Evolutionary conservation across 768 basidiomycete genomes (phyloP).

Genomic region (Sporobolomyces roseus): DNA sequence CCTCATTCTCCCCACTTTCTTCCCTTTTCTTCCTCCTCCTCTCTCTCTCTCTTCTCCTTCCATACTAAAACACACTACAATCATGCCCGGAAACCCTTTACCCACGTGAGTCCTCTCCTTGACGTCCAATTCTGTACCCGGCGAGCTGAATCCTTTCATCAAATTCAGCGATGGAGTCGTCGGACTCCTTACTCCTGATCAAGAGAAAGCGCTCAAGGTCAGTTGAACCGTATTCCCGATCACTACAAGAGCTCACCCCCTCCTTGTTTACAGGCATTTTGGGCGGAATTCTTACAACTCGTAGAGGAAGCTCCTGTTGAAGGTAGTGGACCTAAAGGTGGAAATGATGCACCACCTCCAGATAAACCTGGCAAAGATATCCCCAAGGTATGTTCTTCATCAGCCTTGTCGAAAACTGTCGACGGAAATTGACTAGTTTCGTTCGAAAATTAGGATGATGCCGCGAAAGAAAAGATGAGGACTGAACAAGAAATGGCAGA

Average conservation of each 20-base stretch:
- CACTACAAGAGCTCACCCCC: no score
- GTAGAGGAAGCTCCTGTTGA: conserved; percentile 28
- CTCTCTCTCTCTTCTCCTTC: conserved; percentile 4
- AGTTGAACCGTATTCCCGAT: no score
- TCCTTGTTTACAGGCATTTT: conserved; percentile 14
- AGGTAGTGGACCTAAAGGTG: conserved; percentile 15
- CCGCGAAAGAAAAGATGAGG: conserved; percentile 36
- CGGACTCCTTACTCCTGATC: conserved; percentile 26
- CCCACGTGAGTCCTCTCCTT: background rate
- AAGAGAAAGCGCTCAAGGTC: conserved; percentile 26
- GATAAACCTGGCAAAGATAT: conserved; percentile 30
- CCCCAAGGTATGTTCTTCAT: conserved; percentile 27
- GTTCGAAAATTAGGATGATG: conserved; percentile 34
- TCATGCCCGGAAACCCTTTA: conserved; percentile 21
- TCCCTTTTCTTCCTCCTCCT: background rate
- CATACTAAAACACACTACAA: background rate
- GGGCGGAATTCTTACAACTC: conserved; percentile 29
- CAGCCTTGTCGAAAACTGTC: background rate
- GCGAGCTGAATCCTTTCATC: background rate
- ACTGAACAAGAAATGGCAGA: conserved; percentile 36
- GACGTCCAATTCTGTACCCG: background rate
- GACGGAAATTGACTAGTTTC: no score
- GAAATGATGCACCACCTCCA: background rate
- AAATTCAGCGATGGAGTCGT: conserved; percentile 36
- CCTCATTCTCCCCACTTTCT: background rate